Conservation (phyloP, 805 yeast genomes). For the Cyberlindnera euphorbiiphila region DNA sequence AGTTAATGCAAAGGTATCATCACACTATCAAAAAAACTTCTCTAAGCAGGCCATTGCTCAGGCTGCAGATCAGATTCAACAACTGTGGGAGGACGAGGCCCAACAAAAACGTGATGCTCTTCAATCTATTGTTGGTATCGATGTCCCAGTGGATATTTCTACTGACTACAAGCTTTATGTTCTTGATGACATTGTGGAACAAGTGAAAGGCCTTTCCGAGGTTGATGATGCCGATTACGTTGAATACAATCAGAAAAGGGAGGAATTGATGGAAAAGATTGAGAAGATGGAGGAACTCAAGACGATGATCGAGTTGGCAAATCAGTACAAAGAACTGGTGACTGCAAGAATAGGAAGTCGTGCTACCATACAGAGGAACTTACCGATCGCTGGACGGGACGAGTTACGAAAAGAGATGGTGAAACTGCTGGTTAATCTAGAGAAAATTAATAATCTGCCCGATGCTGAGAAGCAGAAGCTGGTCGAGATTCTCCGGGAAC, state of each 20-base stretch:
- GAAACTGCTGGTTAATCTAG: conserved; percentile 17
- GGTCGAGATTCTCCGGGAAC: conserved; percentile 2
- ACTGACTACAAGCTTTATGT: conserved; percentile 20
- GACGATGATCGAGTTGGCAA: conserved; percentile 6
- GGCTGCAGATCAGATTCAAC: conserved; percentile 20
- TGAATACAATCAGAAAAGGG: conserved; percentile 14
- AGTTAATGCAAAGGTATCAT: conserved; percentile 16
- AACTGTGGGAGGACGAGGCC: conserved; percentile 13
- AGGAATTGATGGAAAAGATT: conserved; percentile 9
- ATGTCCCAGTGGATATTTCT: conserved; percentile 17
- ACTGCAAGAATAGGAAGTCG: conserved; percentile 21
- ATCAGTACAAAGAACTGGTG: conserved; percentile 11
- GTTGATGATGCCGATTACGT: conserved; percentile 7
- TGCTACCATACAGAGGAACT: conserved; percentile 14
- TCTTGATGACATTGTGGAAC: conserved; percentile 16
- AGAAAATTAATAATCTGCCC: conserved; percentile 22
- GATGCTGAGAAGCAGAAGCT: conserved; percentile 11
- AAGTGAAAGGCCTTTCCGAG: conserved; percentile 21
- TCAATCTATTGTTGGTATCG: conserved; percentile 7
- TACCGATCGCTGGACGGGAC: conserved; percentile 15
- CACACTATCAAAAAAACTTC: conserved; percentile 12
- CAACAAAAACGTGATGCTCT: conserved; percentile 8
- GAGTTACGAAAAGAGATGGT: conserved; percentile 19
- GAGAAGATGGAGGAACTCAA: conserved; percentile 8
- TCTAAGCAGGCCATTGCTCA: conserved; percentile 25